Evolutionary conservation across 345 rosid genomes (phyloP).

Genomic region (Erucastrum elatum): DNA sequence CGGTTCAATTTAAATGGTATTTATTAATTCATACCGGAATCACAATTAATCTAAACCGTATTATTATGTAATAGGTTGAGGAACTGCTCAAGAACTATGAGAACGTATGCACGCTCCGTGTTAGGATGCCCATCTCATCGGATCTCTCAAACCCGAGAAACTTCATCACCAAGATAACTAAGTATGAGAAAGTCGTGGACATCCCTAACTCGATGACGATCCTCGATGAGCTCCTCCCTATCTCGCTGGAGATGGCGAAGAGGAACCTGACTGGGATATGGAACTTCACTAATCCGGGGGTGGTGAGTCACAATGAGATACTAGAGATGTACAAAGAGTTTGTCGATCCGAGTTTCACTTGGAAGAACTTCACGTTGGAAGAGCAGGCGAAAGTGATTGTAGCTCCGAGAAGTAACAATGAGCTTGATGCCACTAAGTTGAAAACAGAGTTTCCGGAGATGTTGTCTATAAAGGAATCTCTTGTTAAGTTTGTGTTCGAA

Average conservation of each 20-base stretch:
- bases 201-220: conserved; percentile 86
- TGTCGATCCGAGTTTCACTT: conserved; percentile 55
- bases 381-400: conserved; percentile 77
- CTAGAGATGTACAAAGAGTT: conserved; percentile 63
- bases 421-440: conserved; percentile 67
- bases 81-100: conserved; percentile 70
- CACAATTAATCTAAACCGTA: not conserved
- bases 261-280: conserved; percentile 77
- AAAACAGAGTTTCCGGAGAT: conserved; percentile 68
- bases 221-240: conserved; percentile 74
- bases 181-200: conserved; percentile 73
- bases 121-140: conserved; percentile 78
- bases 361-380: conserved; percentile 76
- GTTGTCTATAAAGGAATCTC: conserved; percentile 71
- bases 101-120: conserved; percentile 76
- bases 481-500: conserved; percentile 63
- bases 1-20: not conserved
- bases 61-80: conserved; percentile 51
- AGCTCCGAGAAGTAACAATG: conserved; percentile 81
- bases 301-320: conserved; percentile 79
- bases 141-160: conserved; percentile 72
- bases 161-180: conserved; percentile 67
- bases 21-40: too few relatives aligned
- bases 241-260: conserved; percentile 84
- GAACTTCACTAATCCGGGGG: conserved; percentile 78